phyloP scores from a whole-genome alignment of 2,329 filamentous ascomycete species.

The Fusarium guadeloupense region DNA sequence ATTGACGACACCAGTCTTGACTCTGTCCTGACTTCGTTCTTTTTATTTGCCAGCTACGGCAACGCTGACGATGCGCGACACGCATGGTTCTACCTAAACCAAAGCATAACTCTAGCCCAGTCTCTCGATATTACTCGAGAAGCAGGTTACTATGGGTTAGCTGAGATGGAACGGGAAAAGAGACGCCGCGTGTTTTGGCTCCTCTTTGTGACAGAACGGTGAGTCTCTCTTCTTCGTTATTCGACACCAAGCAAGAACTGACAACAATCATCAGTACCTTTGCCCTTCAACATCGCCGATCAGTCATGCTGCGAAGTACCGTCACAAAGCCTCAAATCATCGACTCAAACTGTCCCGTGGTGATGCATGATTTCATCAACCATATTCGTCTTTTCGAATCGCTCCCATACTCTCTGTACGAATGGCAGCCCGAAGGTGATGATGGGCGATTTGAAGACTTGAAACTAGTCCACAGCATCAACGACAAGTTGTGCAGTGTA shows the following conservation, averaged over 20 bases:
- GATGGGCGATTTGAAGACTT: conserved; percentile 30
- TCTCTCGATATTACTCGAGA: conserved; percentile 43
- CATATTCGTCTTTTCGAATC: conserved; percentile 46
- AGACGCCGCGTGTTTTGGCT: conserved; percentile 48
- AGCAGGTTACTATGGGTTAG: conserved; percentile 36
- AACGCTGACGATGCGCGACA: conserved; percentile 43
- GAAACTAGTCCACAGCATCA: conserved; percentile 39
- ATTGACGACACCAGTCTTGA: conserved; percentile 44
- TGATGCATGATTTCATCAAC: conserved; percentile 49
- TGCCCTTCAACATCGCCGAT: conserved; percentile 44
- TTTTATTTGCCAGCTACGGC: conserved; percentile 45
- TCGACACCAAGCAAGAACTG: accelerated
- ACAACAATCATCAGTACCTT: conserved; percentile 37
- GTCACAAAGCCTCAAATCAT: conserved; percentile 46
- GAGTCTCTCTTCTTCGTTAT: accelerated
- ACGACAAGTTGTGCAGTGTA: conserved; percentile 42
- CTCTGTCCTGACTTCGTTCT: conserved; percentile 44
- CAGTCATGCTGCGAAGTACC: conserved; percentile 44
- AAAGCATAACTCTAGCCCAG: conserved; percentile 45
- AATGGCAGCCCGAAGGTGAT: conserved; percentile 42
- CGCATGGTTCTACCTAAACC: conserved; percentile 48
- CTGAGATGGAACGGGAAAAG: conserved; percentile 40
- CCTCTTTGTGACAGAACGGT: conserved; percentile 48
- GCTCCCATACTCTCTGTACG: conserved; percentile 44
- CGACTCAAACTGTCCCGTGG: conserved; percentile 45